Evolutionary conservation across 768 basidiomycete genomes (phyloP).

Genomic region (Podaxis sp.): DNA sequence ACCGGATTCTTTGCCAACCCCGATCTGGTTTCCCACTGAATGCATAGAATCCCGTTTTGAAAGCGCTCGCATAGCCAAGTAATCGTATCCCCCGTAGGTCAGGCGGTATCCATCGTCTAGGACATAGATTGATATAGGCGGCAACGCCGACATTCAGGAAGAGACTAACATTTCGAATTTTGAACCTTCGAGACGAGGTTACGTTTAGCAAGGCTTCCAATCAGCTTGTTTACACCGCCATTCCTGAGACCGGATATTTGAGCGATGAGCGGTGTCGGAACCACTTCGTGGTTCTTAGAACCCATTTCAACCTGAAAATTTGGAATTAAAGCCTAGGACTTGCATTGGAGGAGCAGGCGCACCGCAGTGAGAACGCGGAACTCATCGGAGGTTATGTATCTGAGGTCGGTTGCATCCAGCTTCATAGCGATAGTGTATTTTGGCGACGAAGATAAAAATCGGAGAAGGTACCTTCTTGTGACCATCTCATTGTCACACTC

Average conservation of each 20-base stretch:
- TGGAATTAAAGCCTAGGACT: conserved; percentile 11
- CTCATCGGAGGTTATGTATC: conserved; percentile 90
- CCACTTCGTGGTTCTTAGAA: conserved; percentile 96
- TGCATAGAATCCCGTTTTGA: conserved; percentile 87
- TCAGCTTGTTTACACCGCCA: conserved; percentile 91
- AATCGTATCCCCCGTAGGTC: conserved; percentile 99
- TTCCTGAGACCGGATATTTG: conserved; percentile 91
- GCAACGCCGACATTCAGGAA: background rate
- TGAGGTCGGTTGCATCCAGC: conserved; percentile 90
- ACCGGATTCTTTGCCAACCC: conserved; percentile 98
- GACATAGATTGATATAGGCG: conserved; percentile 10
- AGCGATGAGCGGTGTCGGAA: conserved; percentile 84
- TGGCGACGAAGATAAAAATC: background rate
- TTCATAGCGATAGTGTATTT: conserved; percentile 57
- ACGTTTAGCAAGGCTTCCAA: conserved; percentile 89
- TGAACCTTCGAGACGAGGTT: conserved; percentile 88
- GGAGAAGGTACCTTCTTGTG: background rate
- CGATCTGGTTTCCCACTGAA: conserved; percentile 96
- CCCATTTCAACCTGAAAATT: conserved; percentile 86
- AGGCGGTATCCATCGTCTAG: conserved; percentile 95
- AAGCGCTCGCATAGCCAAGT: conserved; percentile 88
- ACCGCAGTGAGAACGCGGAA: conserved; percentile 97
- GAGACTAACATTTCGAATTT: conserved; percentile 79
- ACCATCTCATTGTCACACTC: background rate
- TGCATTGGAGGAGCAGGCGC: conserved; percentile 16